Percentiles rank a stretch among this genome's conserved stretches.
Conservation (phyloP, 1,139 yeast genomes). For the Maudiozyma humilis region DNA sequence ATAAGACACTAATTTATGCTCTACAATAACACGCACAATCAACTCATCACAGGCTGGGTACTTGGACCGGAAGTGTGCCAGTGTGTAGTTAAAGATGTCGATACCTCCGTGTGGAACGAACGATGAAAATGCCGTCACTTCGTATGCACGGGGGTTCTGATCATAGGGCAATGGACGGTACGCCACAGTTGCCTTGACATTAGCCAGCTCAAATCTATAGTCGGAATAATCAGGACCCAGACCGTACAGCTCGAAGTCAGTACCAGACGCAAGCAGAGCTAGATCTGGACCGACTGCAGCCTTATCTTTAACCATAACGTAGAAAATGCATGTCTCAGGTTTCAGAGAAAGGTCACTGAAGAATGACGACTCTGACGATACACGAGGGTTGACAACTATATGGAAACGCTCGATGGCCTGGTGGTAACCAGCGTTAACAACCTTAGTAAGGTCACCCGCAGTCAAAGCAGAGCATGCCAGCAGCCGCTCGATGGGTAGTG, state of each 20-base stretch:
- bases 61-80: conserved; percentile 8
- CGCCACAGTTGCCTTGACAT: conserved; percentile 41
- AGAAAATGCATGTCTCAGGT: conserved; percentile 13
- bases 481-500: conserved; percentile 8
- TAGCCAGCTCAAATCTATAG: conserved; percentile 8
- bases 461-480: conserved; percentile 5
- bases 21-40: conserved; percentile 41
- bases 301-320: conserved; percentile 10
- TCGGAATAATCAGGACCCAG: neutral
- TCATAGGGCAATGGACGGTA: conserved; percentile 24
- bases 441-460: conserved; percentile 6
- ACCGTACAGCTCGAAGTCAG: neutral
- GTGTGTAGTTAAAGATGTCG: conserved; percentile 28
- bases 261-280: neutral
- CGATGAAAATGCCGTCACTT: conserved; percentile 48
- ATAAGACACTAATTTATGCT: conserved; percentile 43
- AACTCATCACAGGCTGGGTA: conserved; percentile 11
- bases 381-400: conserved; percentile 39
- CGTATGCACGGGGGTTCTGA: conserved; percentile 21
- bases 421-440: conserved; percentile 43
- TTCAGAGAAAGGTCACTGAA: conserved; percentile 31
- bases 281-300: neutral
- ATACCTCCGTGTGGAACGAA: conserved; percentile 40
- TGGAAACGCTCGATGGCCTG: conserved; percentile 39
- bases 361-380: conserved; percentile 31